A percentile compares a stretch with the other conserved stretches of the same genome.
Conservation (phyloP, 768 basidiomycete species). For the Imleria badia region DNA sequence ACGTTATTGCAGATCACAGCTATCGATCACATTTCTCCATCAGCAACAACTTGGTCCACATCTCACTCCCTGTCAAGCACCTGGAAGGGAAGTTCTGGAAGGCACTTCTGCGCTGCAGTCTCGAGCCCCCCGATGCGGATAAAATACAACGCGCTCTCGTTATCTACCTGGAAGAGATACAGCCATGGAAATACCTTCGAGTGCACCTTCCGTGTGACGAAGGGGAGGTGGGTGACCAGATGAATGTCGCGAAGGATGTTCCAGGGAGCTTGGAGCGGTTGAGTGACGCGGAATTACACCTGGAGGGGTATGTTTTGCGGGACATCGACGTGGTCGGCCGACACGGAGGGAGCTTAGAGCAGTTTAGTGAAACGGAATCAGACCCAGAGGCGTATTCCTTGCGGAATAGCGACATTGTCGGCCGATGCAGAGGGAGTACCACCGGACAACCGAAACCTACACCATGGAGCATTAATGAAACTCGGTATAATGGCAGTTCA, state of each 20-base stretch:
- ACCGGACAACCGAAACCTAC: too few relatives aligned
- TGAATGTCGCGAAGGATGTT: background rate
- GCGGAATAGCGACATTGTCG: conserved; percentile 9
- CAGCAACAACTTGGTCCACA: conserved; percentile 23
- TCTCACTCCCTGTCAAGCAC: conserved; percentile 19
- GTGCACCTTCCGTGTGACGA: conserved; percentile 8
- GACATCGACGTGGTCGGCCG: conserved; percentile 11
- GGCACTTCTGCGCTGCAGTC: conserved; percentile 25
- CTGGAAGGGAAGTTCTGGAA: conserved; percentile 15
- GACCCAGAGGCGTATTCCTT: conserved; percentile 12
- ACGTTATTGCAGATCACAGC: conserved; percentile 8
- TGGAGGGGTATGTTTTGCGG: conserved; percentile 13
- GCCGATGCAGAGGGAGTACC: background rate
- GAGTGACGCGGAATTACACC: conserved; percentile 6
- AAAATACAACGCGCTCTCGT: conserved; percentile 19
- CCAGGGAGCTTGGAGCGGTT: conserved; percentile 24
- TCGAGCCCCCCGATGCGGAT: conserved; percentile 11
- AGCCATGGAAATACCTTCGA: conserved; percentile 13
- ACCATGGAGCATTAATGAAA: too few relatives aligned
- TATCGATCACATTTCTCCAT: conserved; percentile 19
- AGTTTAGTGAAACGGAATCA: conserved; percentile 10
- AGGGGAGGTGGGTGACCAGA: background rate
- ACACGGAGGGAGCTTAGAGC: conserved; percentile 21
- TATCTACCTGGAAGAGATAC: conserved; percentile 22
- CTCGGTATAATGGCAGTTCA: too few relatives aligned